phyloP scores from a whole-genome alignment of 2,329 filamentous ascomycete species.

The Fusarium clavum region DNA sequence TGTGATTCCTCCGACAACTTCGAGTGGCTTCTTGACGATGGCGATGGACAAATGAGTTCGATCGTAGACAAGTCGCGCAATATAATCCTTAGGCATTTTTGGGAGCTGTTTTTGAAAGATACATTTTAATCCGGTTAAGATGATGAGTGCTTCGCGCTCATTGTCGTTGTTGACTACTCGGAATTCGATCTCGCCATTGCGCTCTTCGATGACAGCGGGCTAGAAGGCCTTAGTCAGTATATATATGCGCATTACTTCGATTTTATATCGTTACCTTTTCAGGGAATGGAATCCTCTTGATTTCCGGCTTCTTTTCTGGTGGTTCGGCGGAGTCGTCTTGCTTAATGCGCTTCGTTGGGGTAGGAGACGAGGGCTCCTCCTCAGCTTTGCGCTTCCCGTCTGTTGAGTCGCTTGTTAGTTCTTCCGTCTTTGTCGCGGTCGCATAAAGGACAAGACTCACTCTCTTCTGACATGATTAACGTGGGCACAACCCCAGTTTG shows the following conservation, averaged over 20 bases:
- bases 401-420: constrained; percentile 41
- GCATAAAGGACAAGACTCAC: constrained; percentile 9
- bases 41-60: constrained; percentile 95
- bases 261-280: constrained; percentile 74
- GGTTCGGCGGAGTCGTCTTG: constrained; percentile 52
- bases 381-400: constrained; percentile 79
- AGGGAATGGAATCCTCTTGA: constrained; percentile 83
- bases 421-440: neutral
- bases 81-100: constrained; percentile 99
- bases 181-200: constrained; percentile 94
- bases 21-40: constrained; percentile 95
- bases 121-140: constrained; percentile 94
- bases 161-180: constrained; percentile 98
- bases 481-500: constrained; percentile 3
- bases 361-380: constrained; percentile 71
- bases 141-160: constrained; percentile 87
- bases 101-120: constrained; percentile 99
- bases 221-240: constrained; percentile 48
- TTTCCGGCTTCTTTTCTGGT: constrained; percentile 60
- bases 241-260: neutral
- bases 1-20: constrained; percentile 96
- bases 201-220: constrained; percentile 93
- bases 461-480: constrained; percentile 44
- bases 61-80: constrained; percentile 96
- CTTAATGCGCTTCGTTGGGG: constrained; percentile 74